Base-by-base conservation (phyloP, 495 filamentous ascomycete genomes). In the Daldinia loculata region DNA sequence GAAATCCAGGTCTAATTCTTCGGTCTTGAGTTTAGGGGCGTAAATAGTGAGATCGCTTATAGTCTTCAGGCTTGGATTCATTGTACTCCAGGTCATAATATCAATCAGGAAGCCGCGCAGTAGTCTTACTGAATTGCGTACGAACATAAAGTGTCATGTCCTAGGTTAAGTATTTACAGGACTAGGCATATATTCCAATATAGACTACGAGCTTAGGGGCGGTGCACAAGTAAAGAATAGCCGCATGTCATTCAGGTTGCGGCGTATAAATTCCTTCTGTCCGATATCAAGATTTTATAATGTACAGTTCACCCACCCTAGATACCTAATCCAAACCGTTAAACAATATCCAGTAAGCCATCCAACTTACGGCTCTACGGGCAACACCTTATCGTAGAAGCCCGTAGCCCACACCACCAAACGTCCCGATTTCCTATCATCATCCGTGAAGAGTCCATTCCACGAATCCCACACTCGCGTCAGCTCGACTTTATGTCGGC, bases 361-460 rank as follows among this genome's bases (percentile, higher is more conserved):
- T 17, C 24, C 50, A 8, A n/a, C 39, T 15, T 45, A 72, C 0
- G 70, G 70, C 17, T 72, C 70, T 15, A 61, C n/a, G 1, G 56
- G 50, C 22, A 19, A 58, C 51, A 6, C 45, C 12, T 61, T 60
- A 38, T 77, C 70, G 41, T 76, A 83, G 32, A 79, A 77, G n/a
- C 81, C 79, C 14, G 81, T 83, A 66, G 83, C 84, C 85, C 86
- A 99, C 48, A 97, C 92, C 7, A 98, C 84, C 68, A 99, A 86
- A 77, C 93, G 90, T n/a, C 95, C 96, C 29, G 79, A 79, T 69
- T 96, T 86, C 72, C 95, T 87, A 85, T 85, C 89, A 80, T 99
- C 95, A 75, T 98, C 95, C 70, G 97, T 93, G 81, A 90, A 92
- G 67, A 89, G 84, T 2, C 88, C 91, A 80, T 98, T 99, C 78